Evolutionary conservation across 176 grass and related monocot species (phyloP).

Genomic region (Carex kokanica): DNA sequence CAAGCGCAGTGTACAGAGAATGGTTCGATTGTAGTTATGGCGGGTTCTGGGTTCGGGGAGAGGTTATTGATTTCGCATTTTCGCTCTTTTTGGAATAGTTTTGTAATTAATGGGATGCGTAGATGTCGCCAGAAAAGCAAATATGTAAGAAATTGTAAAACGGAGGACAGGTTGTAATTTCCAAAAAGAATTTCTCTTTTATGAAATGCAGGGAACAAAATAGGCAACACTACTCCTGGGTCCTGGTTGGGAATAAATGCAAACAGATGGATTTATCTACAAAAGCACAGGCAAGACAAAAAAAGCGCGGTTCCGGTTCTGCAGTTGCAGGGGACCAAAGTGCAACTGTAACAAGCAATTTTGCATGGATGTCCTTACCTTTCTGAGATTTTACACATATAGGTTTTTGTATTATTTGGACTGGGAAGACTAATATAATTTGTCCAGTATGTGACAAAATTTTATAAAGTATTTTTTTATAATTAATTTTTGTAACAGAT

Average conservation of each 20-base stretch:
- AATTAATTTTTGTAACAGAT: background rate
- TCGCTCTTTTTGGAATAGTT: constrained; percentile 18
- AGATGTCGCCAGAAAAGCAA: constrained; percentile 21
- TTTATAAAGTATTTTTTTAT: background rate
- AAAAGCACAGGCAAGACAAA: constrained; percentile 7
- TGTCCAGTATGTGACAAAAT: background rate
- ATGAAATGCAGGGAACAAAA: constrained; percentile 18
- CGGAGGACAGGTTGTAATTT: constrained; percentile 23
- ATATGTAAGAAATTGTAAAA: constrained; percentile 15
- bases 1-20: background rate
- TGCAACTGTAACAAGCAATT: background rate
- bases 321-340: constrained; percentile 14
- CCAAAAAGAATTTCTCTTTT: constrained; percentile 9
- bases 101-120: constrained; percentile 18
- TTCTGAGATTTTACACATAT: background rate
- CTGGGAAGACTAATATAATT: background rate
- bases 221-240: background rate
- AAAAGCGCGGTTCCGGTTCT: background rate
- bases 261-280: constrained; percentile 16
- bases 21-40: background rate
- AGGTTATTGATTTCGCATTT: background rate
- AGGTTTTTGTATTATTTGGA: background rate
- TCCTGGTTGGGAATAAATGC: constrained; percentile 16
- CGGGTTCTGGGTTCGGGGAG: background rate
- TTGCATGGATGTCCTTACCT: background rate